Conservation (phyloP, 1,139 yeast genomes). For the Lodderomyces pseudojiufengensis region DNA sequence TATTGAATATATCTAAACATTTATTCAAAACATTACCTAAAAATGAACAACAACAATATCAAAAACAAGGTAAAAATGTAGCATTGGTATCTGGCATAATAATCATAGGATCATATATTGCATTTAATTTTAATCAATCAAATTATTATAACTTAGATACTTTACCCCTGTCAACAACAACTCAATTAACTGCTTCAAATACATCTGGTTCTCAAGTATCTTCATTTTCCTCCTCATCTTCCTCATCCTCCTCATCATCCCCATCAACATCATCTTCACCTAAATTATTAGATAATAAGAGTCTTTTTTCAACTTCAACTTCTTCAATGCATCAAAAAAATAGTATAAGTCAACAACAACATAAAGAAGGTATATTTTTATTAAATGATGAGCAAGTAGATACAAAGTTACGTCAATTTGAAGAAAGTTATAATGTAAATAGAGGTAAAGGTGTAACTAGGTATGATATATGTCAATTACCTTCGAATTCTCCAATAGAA, state of each 20-base stretch:
- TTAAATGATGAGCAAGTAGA: constrained; percentile 76
- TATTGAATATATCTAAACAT: constrained; percentile 6
- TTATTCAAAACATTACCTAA: constrained; percentile 7
- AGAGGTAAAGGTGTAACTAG: constrained; percentile 90
- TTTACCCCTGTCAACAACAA: constrained; percentile 20
- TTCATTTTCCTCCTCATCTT: no score
- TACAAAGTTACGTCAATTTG: constrained; percentile 62
- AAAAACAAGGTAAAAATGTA: constrained; percentile 27
- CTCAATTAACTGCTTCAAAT: not conserved
- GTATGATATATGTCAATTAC: constrained; percentile 84
- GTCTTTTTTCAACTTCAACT: constrained; percentile 44
- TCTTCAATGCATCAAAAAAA: constrained; percentile 38
- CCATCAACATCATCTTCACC: constrained; percentile 3
- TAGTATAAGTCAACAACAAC: constrained; percentile 42
- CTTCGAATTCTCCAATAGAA: constrained; percentile 92
- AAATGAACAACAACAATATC: constrained; percentile 7
- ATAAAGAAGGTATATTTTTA: constrained; percentile 42
- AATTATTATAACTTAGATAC: constrained; percentile 44
- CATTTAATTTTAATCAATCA: constrained; percentile 40
- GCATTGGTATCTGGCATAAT: constrained; percentile 45
- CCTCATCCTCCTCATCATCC: not conserved
- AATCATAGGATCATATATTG: constrained; percentile 43
- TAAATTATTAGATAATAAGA: constrained; percentile 20
- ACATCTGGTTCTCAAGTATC: not conserved
- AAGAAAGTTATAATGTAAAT: constrained; percentile 76